Base-by-base conservation (phyloP, 257 asterid species). In the Misopates orontium region DNA sequence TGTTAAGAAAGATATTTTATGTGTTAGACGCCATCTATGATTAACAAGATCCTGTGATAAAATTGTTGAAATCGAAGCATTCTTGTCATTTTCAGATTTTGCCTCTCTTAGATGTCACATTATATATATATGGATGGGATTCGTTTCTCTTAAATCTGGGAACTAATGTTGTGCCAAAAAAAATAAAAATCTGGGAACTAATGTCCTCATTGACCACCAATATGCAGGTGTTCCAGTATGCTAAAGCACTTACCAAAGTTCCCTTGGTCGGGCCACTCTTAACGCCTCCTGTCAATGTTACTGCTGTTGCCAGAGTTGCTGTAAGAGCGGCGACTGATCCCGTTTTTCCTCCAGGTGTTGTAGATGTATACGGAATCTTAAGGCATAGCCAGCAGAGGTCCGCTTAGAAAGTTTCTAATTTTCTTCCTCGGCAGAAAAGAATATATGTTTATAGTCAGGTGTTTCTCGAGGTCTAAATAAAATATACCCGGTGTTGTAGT, bases 251-350 rank as follows among this genome's bases (percentile, higher is more conserved):
- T 53, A 77, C 52, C 73, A 86, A 80, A 75, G 56, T 90, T 42
- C 99, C 99, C 28, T 69, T 93, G n/a, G 79, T 93, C 4, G 99
- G 99, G 19, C 97, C 97, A 10, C 77, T 93, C 28, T 76, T 93
- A 10, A 85, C 83, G 45, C 91, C 96, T 45, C 98, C 98, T 0
- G 95, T 93, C 56, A 83, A 68, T 62, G 98, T 82, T 8, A 80
- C 75, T 18, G 87, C 96, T 4, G 95, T 93, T 51, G 95, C 98
- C 28, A 87, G 79, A 75, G 98, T 93, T 62, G 91, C 96, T 5
- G 87, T 90, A 11, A 78, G 98, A 70, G 97, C 96, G 0, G 94
- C 97, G 1, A 83, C 84, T 7, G 96, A 93, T 66, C 90, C 97
- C 2, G 95, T 87, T 31, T 93, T 92, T 71, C 96, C 98, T 24